Conservation (phyloP, 176 grass and related monocot genomes). For the Triticum dicoccoides region DNA sequence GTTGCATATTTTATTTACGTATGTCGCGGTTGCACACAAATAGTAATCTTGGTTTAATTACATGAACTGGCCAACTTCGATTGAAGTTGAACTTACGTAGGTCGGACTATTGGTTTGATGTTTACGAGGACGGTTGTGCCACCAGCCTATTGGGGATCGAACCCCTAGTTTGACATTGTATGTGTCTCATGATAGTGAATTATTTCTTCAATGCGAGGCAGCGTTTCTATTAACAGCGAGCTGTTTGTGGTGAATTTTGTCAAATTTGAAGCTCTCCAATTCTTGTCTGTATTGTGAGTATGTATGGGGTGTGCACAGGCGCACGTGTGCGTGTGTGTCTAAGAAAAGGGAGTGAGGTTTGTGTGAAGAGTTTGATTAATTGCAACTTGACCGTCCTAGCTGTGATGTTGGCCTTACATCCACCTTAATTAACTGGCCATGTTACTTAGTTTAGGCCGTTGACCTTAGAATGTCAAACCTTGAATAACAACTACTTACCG, state of each 20-base stretch:
- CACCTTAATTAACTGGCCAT: neutral
- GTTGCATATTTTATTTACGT: neutral
- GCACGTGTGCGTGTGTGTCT: neutral
- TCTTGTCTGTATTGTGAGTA: neutral
- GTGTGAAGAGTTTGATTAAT: neutral
- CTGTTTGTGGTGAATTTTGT: neutral
- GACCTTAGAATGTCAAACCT: neutral
- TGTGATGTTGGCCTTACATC: neutral
- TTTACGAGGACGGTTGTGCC: neutral
- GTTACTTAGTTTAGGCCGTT: neutral
- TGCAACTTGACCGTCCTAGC: neutral
- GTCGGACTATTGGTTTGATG: too few species aligned
- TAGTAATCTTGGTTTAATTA: neutral
- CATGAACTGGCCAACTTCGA: neutral
- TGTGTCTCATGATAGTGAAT: too few species aligned
- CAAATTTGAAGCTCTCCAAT: neutral
- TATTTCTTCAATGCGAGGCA: neutral
- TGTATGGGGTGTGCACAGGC: neutral
- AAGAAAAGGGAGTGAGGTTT: neutral
- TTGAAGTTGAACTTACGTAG: neutral
- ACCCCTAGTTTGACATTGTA: neutral
- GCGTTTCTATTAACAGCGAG: neutral
- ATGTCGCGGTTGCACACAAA: neutral
- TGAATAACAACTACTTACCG: neutral
- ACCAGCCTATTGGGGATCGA: neutral